These are phyloP conservation scores for Aspergillus floridensis DNA, from an alignment of 2,329 filamentous ascomycete genomes.

Conservation along the genomic window DNA sequence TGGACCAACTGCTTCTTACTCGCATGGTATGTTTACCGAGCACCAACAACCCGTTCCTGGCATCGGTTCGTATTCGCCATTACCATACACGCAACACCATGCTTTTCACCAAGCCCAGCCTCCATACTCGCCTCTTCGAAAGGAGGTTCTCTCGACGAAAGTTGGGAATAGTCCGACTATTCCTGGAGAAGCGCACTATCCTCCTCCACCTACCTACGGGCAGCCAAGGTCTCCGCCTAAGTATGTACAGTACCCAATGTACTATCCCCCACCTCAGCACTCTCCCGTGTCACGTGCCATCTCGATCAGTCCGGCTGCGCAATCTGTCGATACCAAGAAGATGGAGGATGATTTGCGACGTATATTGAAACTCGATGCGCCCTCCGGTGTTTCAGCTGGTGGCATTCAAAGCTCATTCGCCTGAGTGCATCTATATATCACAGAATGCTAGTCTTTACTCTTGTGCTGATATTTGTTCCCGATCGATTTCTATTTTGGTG, in stretches of 20 bases:
- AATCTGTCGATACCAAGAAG: constrained; percentile 40
- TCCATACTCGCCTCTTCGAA: constrained; percentile 33
- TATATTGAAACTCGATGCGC: constrained; percentile 46
- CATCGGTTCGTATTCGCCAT: constrained; percentile 23
- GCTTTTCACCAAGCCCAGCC: constrained; percentile 23
- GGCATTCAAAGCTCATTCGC: constrained; percentile 36
- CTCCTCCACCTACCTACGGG: constrained; percentile 21
- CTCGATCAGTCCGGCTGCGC: constrained; percentile 24
- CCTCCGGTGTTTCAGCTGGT: constrained; percentile 27
- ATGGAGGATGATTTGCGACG: constrained; percentile 50
- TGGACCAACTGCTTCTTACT: constrained; percentile 30
- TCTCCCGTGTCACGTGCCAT: constrained; percentile 22
- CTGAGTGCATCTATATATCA: constrained; percentile 15
- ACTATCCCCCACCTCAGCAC: constrained; percentile 24
- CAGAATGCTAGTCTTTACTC: neutral
- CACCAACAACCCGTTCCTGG: constrained; percentile 17
- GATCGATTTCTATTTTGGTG: neutral
- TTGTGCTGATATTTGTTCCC: neutral
- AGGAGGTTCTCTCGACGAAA: constrained; percentile 28
- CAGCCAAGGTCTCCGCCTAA: constrained; percentile 21
- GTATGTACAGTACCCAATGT: constrained; percentile 15
- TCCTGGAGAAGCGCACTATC: constrained; percentile 18
- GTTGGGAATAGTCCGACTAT: constrained; percentile 13
- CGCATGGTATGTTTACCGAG: constrained; percentile 16
- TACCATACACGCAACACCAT: constrained; percentile 23